Evolutionary conservation across 345 rosid species (phyloP).

Genomic region (Clarkia xantiana): DNA sequence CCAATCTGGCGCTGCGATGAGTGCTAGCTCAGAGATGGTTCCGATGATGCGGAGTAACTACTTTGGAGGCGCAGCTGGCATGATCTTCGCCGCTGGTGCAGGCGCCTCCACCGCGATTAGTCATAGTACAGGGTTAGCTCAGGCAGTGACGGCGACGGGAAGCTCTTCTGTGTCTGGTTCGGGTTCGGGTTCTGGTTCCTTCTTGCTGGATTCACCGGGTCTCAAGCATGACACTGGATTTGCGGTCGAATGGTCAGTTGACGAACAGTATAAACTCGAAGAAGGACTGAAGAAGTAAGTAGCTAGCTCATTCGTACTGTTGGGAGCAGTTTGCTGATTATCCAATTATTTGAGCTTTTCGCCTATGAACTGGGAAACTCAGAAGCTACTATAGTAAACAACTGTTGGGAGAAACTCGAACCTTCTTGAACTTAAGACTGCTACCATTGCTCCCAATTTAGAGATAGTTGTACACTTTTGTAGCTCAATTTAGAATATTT

Average conservation of each 20-base stretch:
- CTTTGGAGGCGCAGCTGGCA: constrained; percentile 19
- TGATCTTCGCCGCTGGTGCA: constrained; percentile 19
- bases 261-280: constrained; percentile 61
- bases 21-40: constrained; percentile 34
- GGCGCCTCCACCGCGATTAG: constrained; percentile 25
- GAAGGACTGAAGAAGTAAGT: constrained; percentile 30
- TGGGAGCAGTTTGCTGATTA: no score
- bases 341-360: no score
- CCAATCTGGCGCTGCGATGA: constrained; percentile 24
- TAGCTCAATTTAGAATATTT: no score
- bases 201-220: constrained; percentile 45
- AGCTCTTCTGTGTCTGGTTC: constrained; percentile 15
- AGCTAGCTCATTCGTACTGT: no score
- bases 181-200: constrained; percentile 25
- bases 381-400: no score
- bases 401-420: no score
- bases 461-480: no score
- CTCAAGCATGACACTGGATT: constrained; percentile 44
- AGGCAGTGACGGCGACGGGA: constrained; percentile 23
- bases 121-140: not conserved
- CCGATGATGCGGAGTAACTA: constrained; percentile 26
- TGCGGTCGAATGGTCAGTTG: constrained; percentile 72
- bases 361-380: no score
- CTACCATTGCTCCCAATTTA: no score
- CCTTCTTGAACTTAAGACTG: no score